Conservation (phyloP, 345 rosid genomes). For the Citrus sp. region DNA sequence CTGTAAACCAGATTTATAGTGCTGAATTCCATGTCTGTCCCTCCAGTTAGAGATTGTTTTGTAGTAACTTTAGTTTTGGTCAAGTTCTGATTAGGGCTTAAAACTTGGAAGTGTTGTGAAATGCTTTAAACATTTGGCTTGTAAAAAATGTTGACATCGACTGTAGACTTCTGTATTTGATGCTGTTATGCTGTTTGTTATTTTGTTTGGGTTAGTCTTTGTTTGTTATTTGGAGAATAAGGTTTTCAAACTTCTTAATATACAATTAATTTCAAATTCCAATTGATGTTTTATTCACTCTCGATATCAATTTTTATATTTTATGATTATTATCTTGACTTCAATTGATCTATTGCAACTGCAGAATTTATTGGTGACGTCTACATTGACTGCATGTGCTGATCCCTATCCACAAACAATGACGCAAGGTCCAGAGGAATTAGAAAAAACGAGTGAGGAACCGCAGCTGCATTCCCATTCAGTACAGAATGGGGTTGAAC, state of each 20-base stretch:
- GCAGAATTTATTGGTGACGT: slow-evolving; percentile 83
- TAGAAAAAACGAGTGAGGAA: slow-evolving; percentile 29
- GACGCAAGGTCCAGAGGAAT: slow-evolving; percentile 25
- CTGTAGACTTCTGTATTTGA: neutral
- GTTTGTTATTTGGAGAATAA: no score
- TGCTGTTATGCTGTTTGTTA: neutral
- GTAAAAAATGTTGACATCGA: neutral
- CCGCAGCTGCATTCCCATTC: slow-evolving; percentile 25
- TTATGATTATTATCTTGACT: neutral
- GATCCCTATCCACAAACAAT: slow-evolving; percentile 44
- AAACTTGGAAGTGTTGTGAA: neutral
- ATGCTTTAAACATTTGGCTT: neutral
- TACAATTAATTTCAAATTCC: neutral
- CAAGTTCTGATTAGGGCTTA: neutral
- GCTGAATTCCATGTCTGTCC: no score
- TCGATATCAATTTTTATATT: neutral
- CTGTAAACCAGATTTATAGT: no score
- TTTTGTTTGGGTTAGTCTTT: neutral
- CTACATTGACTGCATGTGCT: slow-evolving; percentile 48
- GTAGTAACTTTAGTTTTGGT: neutral
- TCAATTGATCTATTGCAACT: neutral
- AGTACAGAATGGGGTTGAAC: slow-evolving; percentile 60
- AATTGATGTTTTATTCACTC: neutral
- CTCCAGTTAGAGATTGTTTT: no score
- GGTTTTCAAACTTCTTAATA: neutral